A percentile compares a stretch with the other conserved stretches of the same genome.
Conservation (phyloP, 1,284 basidiomycete genomes). For the Ganoderma multipileum region DNA sequence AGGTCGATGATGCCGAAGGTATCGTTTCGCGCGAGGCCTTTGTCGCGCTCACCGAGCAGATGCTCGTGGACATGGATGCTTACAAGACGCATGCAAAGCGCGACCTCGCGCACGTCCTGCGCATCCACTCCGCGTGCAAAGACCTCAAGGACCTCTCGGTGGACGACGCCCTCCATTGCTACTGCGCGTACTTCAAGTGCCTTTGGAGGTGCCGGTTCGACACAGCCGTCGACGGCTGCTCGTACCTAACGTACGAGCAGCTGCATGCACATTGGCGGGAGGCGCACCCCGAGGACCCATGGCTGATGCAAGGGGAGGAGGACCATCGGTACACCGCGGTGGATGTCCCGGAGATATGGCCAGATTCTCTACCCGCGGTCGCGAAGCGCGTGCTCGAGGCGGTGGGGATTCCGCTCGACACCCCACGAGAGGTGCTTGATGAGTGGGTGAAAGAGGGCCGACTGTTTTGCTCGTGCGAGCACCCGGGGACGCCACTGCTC, state of each 20-base stretch:
- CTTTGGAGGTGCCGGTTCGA: neutral
- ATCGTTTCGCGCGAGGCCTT: slow-evolving; percentile 6
- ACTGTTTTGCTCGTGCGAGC: slow-evolving; percentile 18
- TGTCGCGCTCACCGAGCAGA: neutral
- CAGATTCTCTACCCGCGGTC: neutral
- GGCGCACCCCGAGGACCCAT: slow-evolving; percentile 1
- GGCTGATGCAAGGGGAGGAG: neutral
- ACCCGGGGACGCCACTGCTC: slow-evolving; percentile 11
- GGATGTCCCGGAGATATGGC: neutral
- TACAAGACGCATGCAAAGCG: slow-evolving; percentile 9
- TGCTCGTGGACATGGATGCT: slow-evolving; percentile 4
- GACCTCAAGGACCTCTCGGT: slow-evolving; percentile 1
- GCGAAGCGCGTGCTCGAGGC: neutral
- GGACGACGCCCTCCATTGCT: slow-evolving; percentile 11
- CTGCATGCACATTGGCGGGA: slow-evolving; percentile 17
- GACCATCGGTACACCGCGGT: neutral
- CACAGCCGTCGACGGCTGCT: neutral
- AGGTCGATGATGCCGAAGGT: slow-evolving; percentile 8
- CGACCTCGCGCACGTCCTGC: neutral
- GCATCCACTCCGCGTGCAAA: neutral
- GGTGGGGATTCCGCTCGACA: neutral
- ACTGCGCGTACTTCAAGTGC: slow-evolving; percentile 16
- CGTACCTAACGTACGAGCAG: slow-evolving; percentile 10
- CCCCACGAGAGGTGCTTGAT: neutral
- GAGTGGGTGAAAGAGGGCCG: neutral